These are phyloP conservation scores for Fusarium sp. DNA, from an alignment of 2,329 filamentous ascomycete species.

Conservation along the genomic window DNA sequence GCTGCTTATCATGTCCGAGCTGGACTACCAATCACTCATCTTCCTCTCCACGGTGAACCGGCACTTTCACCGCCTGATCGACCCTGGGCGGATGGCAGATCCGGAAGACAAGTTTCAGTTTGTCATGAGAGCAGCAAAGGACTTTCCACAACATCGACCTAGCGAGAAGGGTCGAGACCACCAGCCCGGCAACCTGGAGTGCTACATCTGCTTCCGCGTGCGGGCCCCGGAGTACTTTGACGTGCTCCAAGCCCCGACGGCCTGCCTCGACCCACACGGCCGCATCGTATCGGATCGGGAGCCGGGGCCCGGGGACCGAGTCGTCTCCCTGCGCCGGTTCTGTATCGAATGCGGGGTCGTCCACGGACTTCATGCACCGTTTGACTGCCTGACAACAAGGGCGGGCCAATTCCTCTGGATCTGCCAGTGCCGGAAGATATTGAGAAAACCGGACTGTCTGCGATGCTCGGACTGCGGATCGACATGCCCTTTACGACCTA, in stretches of 20 bases:
- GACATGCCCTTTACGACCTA: slow-evolving; percentile 52
- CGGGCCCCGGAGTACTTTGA: slow-evolving; percentile 55
- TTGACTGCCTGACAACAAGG: slow-evolving; percentile 53
- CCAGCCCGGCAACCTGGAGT: slow-evolving; percentile 56
- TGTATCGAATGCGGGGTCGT: slow-evolving; percentile 57
- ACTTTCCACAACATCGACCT: slow-evolving; percentile 55
- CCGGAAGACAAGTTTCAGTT: slow-evolving; percentile 54
- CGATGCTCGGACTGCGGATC: slow-evolving; percentile 51
- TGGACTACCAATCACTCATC: slow-evolving; percentile 58
- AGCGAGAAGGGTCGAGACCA: slow-evolving; percentile 52
- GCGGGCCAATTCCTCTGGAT: slow-evolving; percentile 55
- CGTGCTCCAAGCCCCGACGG: slow-evolving; percentile 49
- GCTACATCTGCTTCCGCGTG: slow-evolving; percentile 57
- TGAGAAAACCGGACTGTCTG: slow-evolving; percentile 51
- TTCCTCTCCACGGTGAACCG: slow-evolving; percentile 53
- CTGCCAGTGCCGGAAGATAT: slow-evolving; percentile 52
- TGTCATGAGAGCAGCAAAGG: slow-evolving; percentile 56
- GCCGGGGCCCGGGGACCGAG: slow-evolving; percentile 45
- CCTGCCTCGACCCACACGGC: slow-evolving; percentile 49
- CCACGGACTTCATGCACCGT: slow-evolving; percentile 52
- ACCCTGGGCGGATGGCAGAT: slow-evolving; percentile 51
- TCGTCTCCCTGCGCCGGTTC: slow-evolving; percentile 53
- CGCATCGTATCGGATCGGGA: slow-evolving; percentile 47
- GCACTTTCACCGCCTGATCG: slow-evolving; percentile 49
- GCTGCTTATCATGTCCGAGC: slow-evolving; percentile 47